These are phyloP conservation scores for Boletus coccyginus DNA, from an alignment of 768 basidiomycete species.

Conservation along the genomic window DNA sequence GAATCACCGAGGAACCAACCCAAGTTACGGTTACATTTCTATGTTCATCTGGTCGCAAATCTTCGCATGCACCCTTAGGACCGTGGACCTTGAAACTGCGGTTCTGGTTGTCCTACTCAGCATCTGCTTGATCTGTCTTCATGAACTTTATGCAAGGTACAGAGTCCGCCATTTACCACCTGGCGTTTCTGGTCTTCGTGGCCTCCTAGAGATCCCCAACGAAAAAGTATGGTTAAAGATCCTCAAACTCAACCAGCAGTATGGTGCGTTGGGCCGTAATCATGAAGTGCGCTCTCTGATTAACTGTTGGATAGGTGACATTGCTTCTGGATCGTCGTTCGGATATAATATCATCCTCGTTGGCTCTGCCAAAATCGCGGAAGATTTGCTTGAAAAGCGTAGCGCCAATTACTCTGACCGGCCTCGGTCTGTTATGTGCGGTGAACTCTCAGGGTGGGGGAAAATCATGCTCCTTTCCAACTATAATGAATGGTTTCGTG, in stretches of 20 bases:
- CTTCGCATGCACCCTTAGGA: neutral
- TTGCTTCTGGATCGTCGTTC: slow-evolving; percentile 11
- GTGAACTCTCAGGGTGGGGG: slow-evolving; percentile 21
- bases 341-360: slow-evolving; percentile 40
- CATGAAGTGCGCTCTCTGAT: neutral
- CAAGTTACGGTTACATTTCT: neutral
- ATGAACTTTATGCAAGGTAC: neutral
- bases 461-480: slow-evolving; percentile 18
- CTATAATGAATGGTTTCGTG: slow-evolving; percentile 12
- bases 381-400: slow-evolving; percentile 47
- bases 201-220: slow-evolving; percentile 7
- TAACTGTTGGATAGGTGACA: slow-evolving; percentile 9
- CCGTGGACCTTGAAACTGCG: neutral
- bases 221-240: slow-evolving; percentile 12
- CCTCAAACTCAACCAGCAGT: slow-evolving; percentile 7
- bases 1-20: neutral
- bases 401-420: slow-evolving; percentile 39
- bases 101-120: neutral
- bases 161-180: slow-evolving; percentile 11
- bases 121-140: neutral
- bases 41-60: neutral
- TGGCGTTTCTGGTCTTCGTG: slow-evolving; percentile 10
- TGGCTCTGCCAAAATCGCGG: slow-evolving; percentile 39
- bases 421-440: slow-evolving; percentile 20
- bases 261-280: slow-evolving; percentile 9